A percentile compares a stretch with the other conserved stretches of the same genome.
Evolutionary conservation across 73 alveolate species (phyloP).

Genomic region (Breviolum minutum): DNA sequence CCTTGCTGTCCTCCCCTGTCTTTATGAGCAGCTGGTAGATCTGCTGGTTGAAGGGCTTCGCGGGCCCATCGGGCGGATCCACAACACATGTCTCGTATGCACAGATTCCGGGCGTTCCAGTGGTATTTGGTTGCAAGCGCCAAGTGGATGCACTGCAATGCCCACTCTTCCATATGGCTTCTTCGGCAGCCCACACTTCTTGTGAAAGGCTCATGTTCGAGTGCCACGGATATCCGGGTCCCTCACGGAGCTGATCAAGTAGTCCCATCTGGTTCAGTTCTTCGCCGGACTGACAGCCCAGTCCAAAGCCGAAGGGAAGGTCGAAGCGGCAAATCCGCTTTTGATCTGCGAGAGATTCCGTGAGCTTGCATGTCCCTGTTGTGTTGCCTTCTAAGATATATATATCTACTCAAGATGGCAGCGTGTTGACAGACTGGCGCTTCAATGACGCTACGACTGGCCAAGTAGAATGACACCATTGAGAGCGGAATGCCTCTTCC

Average conservation of each 20-base stretch:
- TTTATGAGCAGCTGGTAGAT: too few species aligned
- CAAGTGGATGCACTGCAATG: background rate
- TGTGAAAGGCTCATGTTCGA: too few species aligned
- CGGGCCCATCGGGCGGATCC: too few species aligned
- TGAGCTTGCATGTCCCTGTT: background rate
- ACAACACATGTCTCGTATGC: too few species aligned
- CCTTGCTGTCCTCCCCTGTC: background rate
- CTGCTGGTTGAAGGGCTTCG: background rate
- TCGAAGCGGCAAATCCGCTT: background rate
- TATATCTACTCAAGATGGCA: background rate
- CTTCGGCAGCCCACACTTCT: too few species aligned
- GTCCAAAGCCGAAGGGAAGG: constrained; percentile 5
- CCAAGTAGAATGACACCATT: constrained; percentile 16
- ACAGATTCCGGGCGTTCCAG: too few species aligned
- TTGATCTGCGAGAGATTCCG: background rate
- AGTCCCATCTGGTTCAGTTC: background rate
- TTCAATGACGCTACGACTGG: constrained; percentile 16
- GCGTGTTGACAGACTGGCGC: background rate
- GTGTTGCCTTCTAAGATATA: background rate
- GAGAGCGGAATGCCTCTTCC: constrained; percentile 14
- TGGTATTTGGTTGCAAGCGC: too few species aligned
- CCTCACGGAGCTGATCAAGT: too few species aligned
- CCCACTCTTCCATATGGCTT: background rate
- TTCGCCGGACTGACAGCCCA: background rate
- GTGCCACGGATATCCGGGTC: too few species aligned